Conservation (phyloP, 768 basidiomycete species). For the Phylloporus scabripes region DNA sequence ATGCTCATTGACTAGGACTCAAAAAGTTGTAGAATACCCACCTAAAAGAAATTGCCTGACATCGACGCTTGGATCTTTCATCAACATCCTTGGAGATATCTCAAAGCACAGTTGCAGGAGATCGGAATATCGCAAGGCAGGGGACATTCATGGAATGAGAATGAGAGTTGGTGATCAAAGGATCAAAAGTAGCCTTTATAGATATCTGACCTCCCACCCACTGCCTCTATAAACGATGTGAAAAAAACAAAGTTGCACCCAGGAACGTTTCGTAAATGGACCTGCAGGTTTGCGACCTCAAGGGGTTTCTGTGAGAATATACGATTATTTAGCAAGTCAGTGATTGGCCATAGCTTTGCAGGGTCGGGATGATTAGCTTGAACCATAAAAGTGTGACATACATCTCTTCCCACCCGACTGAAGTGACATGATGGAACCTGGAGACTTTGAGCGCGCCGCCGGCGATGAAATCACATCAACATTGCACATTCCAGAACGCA, state of each 20-base stretch:
- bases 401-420: background rate
- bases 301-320: background rate
- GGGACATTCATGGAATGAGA: background rate
- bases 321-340: background rate
- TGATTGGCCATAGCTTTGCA: background rate
- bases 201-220: background rate
- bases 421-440: background rate
- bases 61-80: background rate
- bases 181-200: background rate
- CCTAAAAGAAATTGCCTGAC: constrained; percentile 2
- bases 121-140: background rate
- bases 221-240: background rate
- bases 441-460: background rate
- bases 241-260: background rate
- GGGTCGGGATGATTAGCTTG: background rate
- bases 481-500: background rate
- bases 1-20: background rate
- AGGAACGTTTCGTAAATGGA: background rate
- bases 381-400: background rate
- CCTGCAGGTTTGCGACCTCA: background rate
- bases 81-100: background rate
- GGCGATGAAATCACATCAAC: no score
- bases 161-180: background rate
- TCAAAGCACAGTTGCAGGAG: background rate
- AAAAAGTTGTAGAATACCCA: background rate